Base-by-base conservation (phyloP, 1,284 basidiomycete genomes). In the Ustilago lituana region DNA sequence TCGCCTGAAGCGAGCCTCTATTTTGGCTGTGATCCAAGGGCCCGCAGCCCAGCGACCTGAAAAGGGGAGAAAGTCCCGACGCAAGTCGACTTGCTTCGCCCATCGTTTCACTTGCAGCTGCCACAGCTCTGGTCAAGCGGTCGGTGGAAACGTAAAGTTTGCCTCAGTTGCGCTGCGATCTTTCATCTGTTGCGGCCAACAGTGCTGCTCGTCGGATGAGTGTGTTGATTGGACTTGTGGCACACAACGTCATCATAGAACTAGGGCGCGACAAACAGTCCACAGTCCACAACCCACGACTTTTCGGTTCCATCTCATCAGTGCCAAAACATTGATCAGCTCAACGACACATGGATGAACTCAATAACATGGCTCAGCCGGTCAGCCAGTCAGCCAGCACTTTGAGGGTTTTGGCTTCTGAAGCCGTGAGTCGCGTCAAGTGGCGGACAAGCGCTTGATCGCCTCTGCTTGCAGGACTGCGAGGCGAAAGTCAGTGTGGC, bases 301-400 rank as follows among this genome's bases (percentile, higher is more conserved):
- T n/a, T n/a, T n/a, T n/a, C n/a, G n/a, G n/a, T n/a, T n/a, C n/a
- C n/a, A n/a, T n/a, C n/a, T n/a, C n/a, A n/a, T n/a, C n/a, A n/a
- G n/a, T 10, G n/a, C 14, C n/a, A 23, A 19, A 29, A 24, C 15
- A 19, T 9, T 54, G 58, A 61, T 61, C 58, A 61, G 58, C 58
- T 61, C 24, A 6, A 9, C 23, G 58, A 61, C 58, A 61, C 58
- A 44, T 39, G 35, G 14, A 41, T 20, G 20, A 27, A 50, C 17
- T 17, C 33, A 20, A n/a, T n/a, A n/a, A n/a, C n/a, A n/a, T n/a
- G n/a, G n/a, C n/a, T n/a, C n/a, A n/a, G n/a, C n/a, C n/a, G n/a
- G n/a, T n/a, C n/a, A n/a, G n/a, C n/a, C n/a, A n/a, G n/a, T n/a
- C 11, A 23, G 31, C 27, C 24, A 24, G 20, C 8, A 11, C 14